Evolutionary conservation across 768 basidiomycete species (phyloP).

Genomic region (Mycena maculata): DNA sequence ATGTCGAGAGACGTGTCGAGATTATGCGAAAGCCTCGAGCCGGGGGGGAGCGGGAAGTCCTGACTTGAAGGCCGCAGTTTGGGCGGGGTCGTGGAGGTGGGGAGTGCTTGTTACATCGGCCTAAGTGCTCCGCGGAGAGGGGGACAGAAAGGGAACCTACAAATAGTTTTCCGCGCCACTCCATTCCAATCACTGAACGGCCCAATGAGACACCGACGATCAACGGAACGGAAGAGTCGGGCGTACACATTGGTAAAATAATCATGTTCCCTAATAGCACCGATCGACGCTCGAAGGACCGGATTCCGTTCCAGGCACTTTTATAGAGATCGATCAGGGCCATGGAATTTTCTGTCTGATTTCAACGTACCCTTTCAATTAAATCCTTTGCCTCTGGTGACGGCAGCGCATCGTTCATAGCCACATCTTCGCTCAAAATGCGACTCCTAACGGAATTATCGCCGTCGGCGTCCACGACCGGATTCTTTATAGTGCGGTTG

Average conservation of each 20-base stretch:
- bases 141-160: slow-evolving; percentile 26
- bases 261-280: slow-evolving; percentile 56
- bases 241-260: slow-evolving; percentile 65
- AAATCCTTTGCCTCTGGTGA: slow-evolving; percentile 55
- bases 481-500: slow-evolving; percentile 49
- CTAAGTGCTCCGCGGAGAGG: slow-evolving; percentile 14
- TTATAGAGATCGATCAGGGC: slow-evolving; percentile 2
- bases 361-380: slow-evolving; percentile 54
- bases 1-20: slow-evolving; percentile 28
- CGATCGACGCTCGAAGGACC: slow-evolving; percentile 53
- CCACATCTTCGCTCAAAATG: slow-evolving; percentile 47
- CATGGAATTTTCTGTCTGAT: neutral
- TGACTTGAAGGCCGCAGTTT: slow-evolving; percentile 29
- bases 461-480: slow-evolving; percentile 43
- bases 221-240: neutral
- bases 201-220: slow-evolving; percentile 29
- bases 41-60: slow-evolving; percentile 31
- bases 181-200: slow-evolving; percentile 54
- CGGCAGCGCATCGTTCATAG: slow-evolving; percentile 43
- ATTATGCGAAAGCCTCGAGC: slow-evolving; percentile 15
- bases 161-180: slow-evolving; percentile 39
- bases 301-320: slow-evolving; percentile 72
- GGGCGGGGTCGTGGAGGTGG: slow-evolving; percentile 17
- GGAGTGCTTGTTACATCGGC: slow-evolving; percentile 1
- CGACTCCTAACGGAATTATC: slow-evolving; percentile 36